Evolutionary conservation across 768 basidiomycete species (phyloP), one percentile per base, ranked within the genome.

Genomic region (Agrocybe praecox): DNA sequence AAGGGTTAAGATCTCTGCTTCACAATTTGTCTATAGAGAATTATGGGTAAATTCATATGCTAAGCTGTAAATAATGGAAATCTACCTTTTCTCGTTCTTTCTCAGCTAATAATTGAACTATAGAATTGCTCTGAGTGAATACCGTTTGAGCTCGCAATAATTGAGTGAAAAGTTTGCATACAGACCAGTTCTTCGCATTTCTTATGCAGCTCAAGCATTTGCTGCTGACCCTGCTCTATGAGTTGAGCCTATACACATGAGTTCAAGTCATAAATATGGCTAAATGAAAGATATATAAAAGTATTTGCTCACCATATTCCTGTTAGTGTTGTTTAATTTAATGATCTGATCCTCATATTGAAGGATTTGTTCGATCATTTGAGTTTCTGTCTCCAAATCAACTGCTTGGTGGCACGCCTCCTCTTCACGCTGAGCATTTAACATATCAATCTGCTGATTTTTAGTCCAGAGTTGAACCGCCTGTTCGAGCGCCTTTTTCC

Each of bases 321-420:
- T 40, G 14, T 40, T 40, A 12, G 12, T 12, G 6, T 15, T 12
- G 40, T 52, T 43, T 34, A 52, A 42, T 6, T 19, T 23, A 10
- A 2, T 22, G 7, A 43, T n/a, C 21, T 43, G n/a, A n/a, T 22
- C 8, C 40, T 52, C 51, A 23, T 43, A 42, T 22, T 52, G 51
- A 2, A 52, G 34, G n/a, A 52, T 43, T 43, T 52, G 51, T n/a
- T 52, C 22, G 2, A 34, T 29, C 51, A 52, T 52, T 19, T 52
- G 34, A 18, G 34, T 52, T 43, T 52, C 36, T 4, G 19, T 43
- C 6, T 52, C 34, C n/a, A 23, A 18, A 19, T 23, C 23, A 2
- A 18, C 34, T 3, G 36, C 17, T 24, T 12, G 34, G 15, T 14
- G 34, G 11, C 15, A 2, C 8, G 2, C 23, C 8, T 49, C 8